Evolutionary conservation across 2,329 filamentous ascomycete species (phyloP).

Genomic region (Furcasterigmium sp.): DNA sequence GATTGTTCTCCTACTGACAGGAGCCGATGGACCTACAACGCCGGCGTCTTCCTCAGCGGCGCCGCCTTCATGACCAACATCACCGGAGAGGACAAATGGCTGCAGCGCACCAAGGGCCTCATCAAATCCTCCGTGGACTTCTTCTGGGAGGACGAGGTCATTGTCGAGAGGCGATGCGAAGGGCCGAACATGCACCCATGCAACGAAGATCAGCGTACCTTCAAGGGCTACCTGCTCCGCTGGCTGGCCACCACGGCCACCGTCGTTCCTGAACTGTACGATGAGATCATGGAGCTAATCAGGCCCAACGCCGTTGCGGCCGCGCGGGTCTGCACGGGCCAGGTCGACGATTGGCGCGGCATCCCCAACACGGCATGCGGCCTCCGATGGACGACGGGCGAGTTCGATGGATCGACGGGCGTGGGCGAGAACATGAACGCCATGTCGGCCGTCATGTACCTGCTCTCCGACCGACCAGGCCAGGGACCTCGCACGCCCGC

Average conservation of each 20-base stretch:
- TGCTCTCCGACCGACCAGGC: conserved; percentile 31
- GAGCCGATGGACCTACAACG: conserved; percentile 66
- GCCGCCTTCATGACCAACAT: conserved; percentile 59
- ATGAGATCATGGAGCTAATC: conserved; percentile 46
- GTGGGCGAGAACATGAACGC: conserved; percentile 69
- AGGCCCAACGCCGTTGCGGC: conserved; percentile 46
- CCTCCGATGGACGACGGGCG: conserved; percentile 51
- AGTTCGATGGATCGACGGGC: conserved; percentile 55
- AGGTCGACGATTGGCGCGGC: conserved; percentile 38
- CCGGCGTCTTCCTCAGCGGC: conserved; percentile 60
- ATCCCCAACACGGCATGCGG: conserved; percentile 58
- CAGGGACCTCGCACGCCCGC: conserved; percentile 35
- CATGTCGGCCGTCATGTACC: conserved; percentile 57
- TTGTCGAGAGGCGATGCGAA: conserved; percentile 67
- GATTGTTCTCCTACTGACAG: conserved; percentile 49
- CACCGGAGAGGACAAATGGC: conserved; percentile 48
- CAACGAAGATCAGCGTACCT: conserved; percentile 66
- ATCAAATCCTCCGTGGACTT: conserved; percentile 41
- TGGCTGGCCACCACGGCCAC: conserved; percentile 56
- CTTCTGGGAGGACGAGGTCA: conserved; percentile 53
- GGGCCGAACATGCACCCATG: conserved; percentile 41
- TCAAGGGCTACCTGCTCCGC: conserved; percentile 70
- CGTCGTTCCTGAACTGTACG: conserved; percentile 47
- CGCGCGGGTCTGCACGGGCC: conserved; percentile 43
- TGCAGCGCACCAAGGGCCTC: conserved; percentile 53